phyloP scores from a whole-genome alignment of 2,329 filamentous ascomycete species.

The Colletotrichum sp. region DNA sequence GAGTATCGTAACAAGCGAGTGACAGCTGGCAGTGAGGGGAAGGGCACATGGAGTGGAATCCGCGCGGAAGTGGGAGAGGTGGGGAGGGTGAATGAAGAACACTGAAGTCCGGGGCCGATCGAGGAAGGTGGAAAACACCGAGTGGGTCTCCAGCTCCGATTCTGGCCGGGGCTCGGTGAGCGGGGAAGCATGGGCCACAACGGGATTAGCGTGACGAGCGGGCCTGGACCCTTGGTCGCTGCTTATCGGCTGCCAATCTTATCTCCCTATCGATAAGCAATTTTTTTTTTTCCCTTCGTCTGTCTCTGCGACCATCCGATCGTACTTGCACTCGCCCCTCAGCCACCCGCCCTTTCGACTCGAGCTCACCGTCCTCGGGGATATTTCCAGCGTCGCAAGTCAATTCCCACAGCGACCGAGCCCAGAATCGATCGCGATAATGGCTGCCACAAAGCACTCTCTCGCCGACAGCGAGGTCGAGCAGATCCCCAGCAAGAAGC shows the following conservation, averaged over 20 bases:
- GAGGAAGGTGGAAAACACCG: background rate
- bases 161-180: background rate
- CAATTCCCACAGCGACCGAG: background rate
- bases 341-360: background rate
- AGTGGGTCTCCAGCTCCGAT: conserved; percentile 4
- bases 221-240: background rate
- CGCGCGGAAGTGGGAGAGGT: background rate
- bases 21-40: conserved; percentile 6
- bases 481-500: conserved; percentile 42
- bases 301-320: background rate
- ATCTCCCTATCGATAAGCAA: conserved; percentile 13
- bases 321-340: background rate
- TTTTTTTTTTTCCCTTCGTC: background rate
- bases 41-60: background rate
- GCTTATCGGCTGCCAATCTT: background rate
- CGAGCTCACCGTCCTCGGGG: background rate
- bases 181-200: background rate
- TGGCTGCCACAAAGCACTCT: conserved; percentile 46
- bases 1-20: background rate
- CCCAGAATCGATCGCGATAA: conserved; percentile 15
- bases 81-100: background rate
- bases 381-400: background rate
- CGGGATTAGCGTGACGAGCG: background rate
- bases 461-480: conserved; percentile 38
- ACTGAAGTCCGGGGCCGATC: background rate